phyloP scores from a whole-genome alignment of 2,329 filamentous ascomycete genomes.

The Epichloe gansuensis region DNA sequence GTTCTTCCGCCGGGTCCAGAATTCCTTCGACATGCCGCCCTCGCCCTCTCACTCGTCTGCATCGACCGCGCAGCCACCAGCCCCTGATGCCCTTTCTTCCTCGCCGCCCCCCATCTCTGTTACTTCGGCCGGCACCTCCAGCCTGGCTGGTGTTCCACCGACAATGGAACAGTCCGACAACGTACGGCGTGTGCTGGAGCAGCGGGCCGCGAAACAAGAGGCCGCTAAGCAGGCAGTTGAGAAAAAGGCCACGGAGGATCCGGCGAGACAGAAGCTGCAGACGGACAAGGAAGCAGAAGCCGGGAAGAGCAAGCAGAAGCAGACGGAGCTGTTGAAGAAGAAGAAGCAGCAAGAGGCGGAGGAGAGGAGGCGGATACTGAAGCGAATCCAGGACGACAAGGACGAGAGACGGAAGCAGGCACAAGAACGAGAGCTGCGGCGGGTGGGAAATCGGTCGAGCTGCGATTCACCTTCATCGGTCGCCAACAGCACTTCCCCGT shows the following conservation, averaged over 20 bases:
- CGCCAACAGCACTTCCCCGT: conserved; percentile 18
- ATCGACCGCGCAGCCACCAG: conserved; percentile 7
- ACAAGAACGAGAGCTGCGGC: conserved; percentile 34
- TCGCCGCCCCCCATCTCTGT: conserved; percentile 1
- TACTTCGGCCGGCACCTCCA: conserved; percentile 7
- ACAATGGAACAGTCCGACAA: conserved; percentile 19
- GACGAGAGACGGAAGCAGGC: conserved; percentile 48
- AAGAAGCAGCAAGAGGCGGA: conserved; percentile 52
- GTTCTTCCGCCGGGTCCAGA: conserved; percentile 38
- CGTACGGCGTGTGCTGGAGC: conserved; percentile 30
- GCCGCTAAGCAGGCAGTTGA: conserved; percentile 30
- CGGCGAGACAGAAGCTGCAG: conserved; percentile 33
- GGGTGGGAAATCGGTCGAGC: conserved; percentile 15
- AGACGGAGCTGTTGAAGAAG: conserved; percentile 45
- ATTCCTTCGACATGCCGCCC: conserved; percentile 18
- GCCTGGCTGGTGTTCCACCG: conserved; percentile 10
- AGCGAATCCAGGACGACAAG: conserved; percentile 66
- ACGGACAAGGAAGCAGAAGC: conserved; percentile 28
- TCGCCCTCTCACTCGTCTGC: conserved; percentile 7
- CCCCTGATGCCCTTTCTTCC: neutral
- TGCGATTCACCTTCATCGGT: conserved; percentile 18
- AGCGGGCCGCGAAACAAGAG: conserved; percentile 34
- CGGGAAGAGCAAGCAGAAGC: conserved; percentile 25
- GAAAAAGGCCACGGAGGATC: conserved; percentile 36
- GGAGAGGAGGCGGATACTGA: conserved; percentile 58